Percentiles rank a stretch among this genome's conserved stretches.
These are phyloP conservation scores for Trametes hirsuta DNA, from an alignment of 1,284 basidiomycete species.

Conservation along the genomic window DNA sequence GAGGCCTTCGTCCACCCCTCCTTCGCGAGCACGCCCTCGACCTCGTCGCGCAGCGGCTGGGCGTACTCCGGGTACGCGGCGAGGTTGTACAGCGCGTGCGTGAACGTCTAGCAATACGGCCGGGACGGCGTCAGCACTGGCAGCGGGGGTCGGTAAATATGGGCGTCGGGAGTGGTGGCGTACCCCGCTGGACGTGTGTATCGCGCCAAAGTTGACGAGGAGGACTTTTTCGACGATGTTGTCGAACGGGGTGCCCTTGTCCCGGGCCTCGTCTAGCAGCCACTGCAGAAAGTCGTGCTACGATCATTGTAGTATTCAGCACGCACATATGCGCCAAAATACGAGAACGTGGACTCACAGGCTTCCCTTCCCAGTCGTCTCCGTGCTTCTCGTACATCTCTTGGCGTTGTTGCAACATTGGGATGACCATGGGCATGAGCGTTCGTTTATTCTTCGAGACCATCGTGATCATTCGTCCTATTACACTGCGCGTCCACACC, in stretches of 20 bases:
- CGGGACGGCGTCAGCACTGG: neutral
- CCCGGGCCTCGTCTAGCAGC: constrained; percentile 29
- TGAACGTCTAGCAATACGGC: constrained; percentile 24
- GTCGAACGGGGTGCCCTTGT: constrained; percentile 19
- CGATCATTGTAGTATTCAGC: neutral
- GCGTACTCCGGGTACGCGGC: constrained; percentile 27
- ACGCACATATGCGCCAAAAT: neutral
- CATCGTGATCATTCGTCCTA: constrained; percentile 16
- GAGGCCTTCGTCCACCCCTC: constrained; percentile 29
- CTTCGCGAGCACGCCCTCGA: constrained; percentile 19
- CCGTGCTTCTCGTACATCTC: constrained; percentile 41
- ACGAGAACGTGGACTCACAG: constrained; percentile 29
- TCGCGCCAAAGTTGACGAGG: constrained; percentile 28
- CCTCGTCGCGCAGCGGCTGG: constrained; percentile 29
- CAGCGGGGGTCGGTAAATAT: neutral
- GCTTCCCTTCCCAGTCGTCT: constrained; percentile 42
- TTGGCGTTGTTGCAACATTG: constrained; percentile 44
- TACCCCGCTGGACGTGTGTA: constrained; percentile 29
- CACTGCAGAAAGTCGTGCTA: constrained; percentile 29
- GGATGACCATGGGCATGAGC: constrained; percentile 26
- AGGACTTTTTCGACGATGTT: constrained; percentile 26
- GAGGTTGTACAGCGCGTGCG: constrained; percentile 30
- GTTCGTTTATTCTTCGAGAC: constrained; percentile 17
- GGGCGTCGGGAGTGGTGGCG: neutral
- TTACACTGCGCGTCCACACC: neutral